phyloP scores from a whole-genome alignment of 305 asterid genomes.

The Galium porrigens region DNA sequence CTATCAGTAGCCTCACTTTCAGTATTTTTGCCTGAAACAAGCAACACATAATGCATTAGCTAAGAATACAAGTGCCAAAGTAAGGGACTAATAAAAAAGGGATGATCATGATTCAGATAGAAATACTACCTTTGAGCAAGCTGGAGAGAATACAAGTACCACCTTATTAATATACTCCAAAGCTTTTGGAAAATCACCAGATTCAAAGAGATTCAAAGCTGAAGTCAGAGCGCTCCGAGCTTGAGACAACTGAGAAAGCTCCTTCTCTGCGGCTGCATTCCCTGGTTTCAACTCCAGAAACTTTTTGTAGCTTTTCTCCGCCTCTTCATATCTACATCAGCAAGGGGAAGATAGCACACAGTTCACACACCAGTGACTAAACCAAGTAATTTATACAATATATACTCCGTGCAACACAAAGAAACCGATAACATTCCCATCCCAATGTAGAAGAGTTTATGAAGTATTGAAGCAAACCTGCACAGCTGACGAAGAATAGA shows the following conservation, averaged over 20 bases:
- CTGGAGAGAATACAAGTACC: constrained; percentile 83
- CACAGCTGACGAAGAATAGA: constrained; percentile 69
- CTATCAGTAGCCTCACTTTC: constrained; percentile 52
- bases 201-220: constrained; percentile 45
- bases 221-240: constrained; percentile 63
- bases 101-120: constrained; percentile 4
- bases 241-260: constrained; percentile 66
- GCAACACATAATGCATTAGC: constrained; percentile 13
- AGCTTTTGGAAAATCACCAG: constrained; percentile 54
- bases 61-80: neutral
- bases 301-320: constrained; percentile 61
- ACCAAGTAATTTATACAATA: neutral
- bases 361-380: neutral
- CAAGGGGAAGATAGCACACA: no score
- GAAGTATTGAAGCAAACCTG: constrained; percentile 34
- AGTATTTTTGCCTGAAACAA: constrained; percentile 65
- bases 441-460: neutral
- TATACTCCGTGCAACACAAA: neutral
- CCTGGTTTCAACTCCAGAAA: constrained; percentile 67
- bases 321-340: constrained; percentile 75
- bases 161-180: constrained; percentile 64
- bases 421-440: neutral
- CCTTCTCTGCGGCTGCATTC: constrained; percentile 71
- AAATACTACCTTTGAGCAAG: constrained; percentile 52
- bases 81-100: neutral